Percentiles rank a stretch among this genome's conserved stretches.
These are phyloP conservation scores for Arabidopsis arenosa DNA, from an alignment of 345 rosid species.

Conservation along the genomic window DNA sequence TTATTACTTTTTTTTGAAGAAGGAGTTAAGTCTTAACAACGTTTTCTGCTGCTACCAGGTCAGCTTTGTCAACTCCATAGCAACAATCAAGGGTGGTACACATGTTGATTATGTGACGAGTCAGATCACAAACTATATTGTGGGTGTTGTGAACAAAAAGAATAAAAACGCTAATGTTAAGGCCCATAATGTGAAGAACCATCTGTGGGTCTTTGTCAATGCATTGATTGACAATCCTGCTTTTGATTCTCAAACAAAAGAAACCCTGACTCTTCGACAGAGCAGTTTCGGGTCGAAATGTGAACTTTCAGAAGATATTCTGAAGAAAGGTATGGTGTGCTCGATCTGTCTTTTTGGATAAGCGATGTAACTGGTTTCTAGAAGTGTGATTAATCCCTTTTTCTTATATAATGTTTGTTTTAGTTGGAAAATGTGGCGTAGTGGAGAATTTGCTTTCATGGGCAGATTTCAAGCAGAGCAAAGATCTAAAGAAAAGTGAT, in stretches of 20 bases:
- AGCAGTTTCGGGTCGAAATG: constrained; percentile 96
- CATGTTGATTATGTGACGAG: constrained; percentile 94
- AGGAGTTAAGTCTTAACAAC: neutral
- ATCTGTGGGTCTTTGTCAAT: constrained; percentile 96
- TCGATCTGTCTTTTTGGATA: constrained; percentile 16
- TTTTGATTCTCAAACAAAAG: constrained; percentile 99
- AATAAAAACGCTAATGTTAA: constrained; percentile 80
- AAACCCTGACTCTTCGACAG: constrained; percentile 93
- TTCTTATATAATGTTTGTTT: constrained; percentile 19
- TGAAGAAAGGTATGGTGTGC: constrained; percentile 75
- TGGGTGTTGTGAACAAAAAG: constrained; percentile 79
- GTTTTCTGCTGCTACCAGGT: constrained; percentile 57
- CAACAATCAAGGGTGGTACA: constrained; percentile 97
- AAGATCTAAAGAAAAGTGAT: constrained; percentile 92
- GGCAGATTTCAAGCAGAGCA: constrained; percentile 87
- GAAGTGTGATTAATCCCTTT: neutral
- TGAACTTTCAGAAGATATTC: constrained; percentile 76
- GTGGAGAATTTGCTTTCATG: constrained; percentile 82
- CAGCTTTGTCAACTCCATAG: constrained; percentile 88
- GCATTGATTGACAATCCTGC: constrained; percentile 98
- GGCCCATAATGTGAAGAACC: constrained; percentile 83
- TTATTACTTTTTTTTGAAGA: neutral
- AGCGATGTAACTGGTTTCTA: neutral
- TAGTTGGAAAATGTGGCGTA: constrained; percentile 86
- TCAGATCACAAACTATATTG: constrained; percentile 83